phyloP scores from a whole-genome alignment of 352 stramenopile genomes.

The Phytophthora cactorum region DNA sequence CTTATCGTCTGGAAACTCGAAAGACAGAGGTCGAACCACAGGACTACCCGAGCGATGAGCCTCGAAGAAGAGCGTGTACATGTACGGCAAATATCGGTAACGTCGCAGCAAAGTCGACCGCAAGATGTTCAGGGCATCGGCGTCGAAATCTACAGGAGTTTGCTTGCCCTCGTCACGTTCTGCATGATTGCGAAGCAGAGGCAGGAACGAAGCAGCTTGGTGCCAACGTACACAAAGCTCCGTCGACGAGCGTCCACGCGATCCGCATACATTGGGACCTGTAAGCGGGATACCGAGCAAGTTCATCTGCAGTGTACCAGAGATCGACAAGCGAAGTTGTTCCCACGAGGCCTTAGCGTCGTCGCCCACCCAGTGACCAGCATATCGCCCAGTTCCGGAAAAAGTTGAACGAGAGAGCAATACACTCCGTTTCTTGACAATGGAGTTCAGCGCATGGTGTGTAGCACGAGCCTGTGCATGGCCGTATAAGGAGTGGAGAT shows the following conservation, averaged over 20 bases:
- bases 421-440: constrained; percentile 69
- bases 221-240: constrained; percentile 88
- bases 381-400: constrained; percentile 63
- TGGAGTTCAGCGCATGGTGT: constrained; percentile 44
- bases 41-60: constrained; percentile 52
- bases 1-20: constrained; percentile 71
- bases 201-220: constrained; percentile 80
- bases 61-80: constrained; percentile 85
- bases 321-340: constrained; percentile 76
- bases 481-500: constrained; percentile 87
- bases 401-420: constrained; percentile 77
- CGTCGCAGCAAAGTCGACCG: constrained; percentile 63
- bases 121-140: constrained; percentile 67
- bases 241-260: constrained; percentile 45
- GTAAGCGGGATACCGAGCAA: constrained; percentile 76
- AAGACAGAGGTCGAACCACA: constrained; percentile 59
- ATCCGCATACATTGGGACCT: constrained; percentile 74
- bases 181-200: constrained; percentile 82
- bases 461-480: constrained; percentile 68
- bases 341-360: constrained; percentile 73
- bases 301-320: constrained; percentile 77
- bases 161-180: constrained; percentile 42
- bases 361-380: constrained; percentile 67
- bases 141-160: constrained; percentile 74
- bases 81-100: constrained; percentile 82